Evolutionary conservation across 176 grass and related monocot species (phyloP).

Genomic region (Cymbopogon citratus): DNA sequence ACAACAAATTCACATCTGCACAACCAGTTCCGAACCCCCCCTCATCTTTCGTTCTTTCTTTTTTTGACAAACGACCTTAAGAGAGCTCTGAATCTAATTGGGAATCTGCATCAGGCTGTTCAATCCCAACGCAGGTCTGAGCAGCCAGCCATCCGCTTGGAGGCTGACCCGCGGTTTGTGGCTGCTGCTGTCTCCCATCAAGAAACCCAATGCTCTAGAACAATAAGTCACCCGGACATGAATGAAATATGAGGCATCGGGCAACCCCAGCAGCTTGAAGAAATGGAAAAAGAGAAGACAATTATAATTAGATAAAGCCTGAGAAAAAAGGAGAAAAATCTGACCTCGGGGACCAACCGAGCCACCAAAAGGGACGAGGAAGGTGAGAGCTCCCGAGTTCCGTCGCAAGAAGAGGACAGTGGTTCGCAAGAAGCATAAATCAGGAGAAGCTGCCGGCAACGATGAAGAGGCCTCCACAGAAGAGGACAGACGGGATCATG

Average conservation of each 20-base stretch:
- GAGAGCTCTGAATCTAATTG: conserved; percentile 41
- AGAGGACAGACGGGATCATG: not conserved
- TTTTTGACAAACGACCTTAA: conserved; percentile 39
- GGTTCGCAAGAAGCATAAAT: not conserved
- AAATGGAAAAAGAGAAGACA: not conserved
- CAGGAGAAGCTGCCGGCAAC: not conserved
- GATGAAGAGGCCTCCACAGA: not conserved
- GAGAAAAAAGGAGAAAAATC: not conserved
- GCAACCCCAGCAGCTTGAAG: not conserved
- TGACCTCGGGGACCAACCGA: conserved; percentile 3
- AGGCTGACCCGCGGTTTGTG: not conserved
- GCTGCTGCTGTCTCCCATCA: conserved; percentile 34
- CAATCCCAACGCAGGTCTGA: conserved; percentile 26
- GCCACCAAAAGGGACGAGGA: no score
- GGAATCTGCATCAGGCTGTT: conserved; percentile 47
- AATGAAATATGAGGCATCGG: not conserved
- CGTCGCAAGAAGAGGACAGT: no score
- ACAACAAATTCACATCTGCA: not conserved
- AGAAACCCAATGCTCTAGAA: not conserved
- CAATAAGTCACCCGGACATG: not conserved
- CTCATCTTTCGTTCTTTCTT: not conserved
- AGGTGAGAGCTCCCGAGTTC: no score
- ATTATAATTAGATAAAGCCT: no score
- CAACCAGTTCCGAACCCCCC: not conserved
- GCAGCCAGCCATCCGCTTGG: not conserved